Evolutionary conservation across 2,329 filamentous ascomycete genomes (phyloP), one percentile per base, ranked within the genome.

Genomic region (Ascomycota sp.): DNA sequence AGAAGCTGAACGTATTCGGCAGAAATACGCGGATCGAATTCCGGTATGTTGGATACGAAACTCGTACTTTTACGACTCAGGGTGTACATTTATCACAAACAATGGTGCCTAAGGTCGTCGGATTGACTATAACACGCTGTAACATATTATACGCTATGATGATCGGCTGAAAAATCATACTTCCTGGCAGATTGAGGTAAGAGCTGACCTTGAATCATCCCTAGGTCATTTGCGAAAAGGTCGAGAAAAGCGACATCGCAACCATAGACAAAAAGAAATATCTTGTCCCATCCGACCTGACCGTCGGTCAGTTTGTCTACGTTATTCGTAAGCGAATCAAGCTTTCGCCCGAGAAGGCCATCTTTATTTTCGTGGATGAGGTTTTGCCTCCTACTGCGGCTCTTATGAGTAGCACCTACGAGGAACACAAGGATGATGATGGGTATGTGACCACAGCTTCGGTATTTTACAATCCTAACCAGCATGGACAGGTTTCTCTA

Each of bases 241-340:
- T 95, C 44, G 89, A 98, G 63, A 95, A 94, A 65, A 91, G 80
- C 37, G 89, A 98, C 53, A 98, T 98, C 46, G 89, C 89, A 36
- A 95, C 89, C 43, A 98, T 98, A 68, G 89, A 98, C 63, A 98
- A 98, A 76, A 98, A 98, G 75, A 98, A 98, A 65, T 98, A 98
- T 52, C 71, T 98, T 29, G 89, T 98, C 20, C 89, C 89, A 10
- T 83, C 89, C 44, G 89, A 98, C 52, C 72, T 98, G 51, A 98
- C 89, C 38, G 89, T 98, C 39, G 89, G 89, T 47, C 89, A 98
- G 75, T 94, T 98, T 53, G 89, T 98, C 62, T 98, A 98, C 59
- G 89, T 98, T 40, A 98, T 98, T 61, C 83, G 89, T 56, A 98
- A 98, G 72, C 79, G 89, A 51, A 98, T 98, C 64, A 98, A 98